phyloP scores from a whole-genome alignment of 164 flowering plant species.

The Chloranthus sessilifolius region DNA sequence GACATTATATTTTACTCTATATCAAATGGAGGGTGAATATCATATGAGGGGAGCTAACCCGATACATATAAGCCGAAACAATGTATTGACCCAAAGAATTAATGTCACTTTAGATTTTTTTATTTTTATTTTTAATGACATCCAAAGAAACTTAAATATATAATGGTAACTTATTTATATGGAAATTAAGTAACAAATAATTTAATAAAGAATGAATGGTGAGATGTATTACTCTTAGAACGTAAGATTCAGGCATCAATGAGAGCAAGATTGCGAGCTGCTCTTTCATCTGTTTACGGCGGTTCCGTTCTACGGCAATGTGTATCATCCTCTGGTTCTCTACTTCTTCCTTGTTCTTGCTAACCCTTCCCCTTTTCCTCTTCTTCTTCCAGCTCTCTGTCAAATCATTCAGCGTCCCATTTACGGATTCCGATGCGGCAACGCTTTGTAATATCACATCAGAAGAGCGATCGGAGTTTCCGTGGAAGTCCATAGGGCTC shows the following conservation, averaged over 20 bases:
- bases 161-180: background rate
- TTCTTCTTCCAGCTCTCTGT: conserved; percentile 42
- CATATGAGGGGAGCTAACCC: too few species aligned
- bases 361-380: conserved; percentile 46
- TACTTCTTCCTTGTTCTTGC: conserved; percentile 76
- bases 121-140: too few species aligned
- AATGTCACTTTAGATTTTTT: too few species aligned
- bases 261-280: conserved; percentile 70
- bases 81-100: too few species aligned
- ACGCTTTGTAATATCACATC: background rate
- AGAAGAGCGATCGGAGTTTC: background rate
- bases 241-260: conserved; percentile 73
- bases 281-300: conserved; percentile 79
- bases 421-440: conserved; percentile 3
- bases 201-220: background rate
- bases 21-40: too few species aligned
- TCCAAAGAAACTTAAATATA: background rate
- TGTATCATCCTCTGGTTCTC: conserved; percentile 89
- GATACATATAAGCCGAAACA: too few species aligned
- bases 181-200: background rate
- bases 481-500: background rate
- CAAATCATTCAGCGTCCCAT: conserved; percentile 17
- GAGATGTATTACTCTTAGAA: conserved; percentile 54
- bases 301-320: conserved; percentile 77
- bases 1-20: too few species aligned